Conservation (phyloP, 2,329 filamentous ascomycete genomes). For the Diaporthe eres region DNA sequence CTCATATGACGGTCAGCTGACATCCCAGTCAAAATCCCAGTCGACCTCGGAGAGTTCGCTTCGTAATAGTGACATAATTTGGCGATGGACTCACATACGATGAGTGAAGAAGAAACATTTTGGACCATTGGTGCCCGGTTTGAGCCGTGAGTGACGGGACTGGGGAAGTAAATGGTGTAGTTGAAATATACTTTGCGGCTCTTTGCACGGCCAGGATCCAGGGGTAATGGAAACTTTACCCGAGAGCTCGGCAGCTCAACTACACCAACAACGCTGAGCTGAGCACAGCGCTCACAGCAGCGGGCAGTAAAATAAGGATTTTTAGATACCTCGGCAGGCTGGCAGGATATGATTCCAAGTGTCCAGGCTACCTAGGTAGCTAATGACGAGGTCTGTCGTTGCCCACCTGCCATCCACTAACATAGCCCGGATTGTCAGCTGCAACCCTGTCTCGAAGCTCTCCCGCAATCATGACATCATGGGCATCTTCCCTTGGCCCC, state of each 20-base stretch:
- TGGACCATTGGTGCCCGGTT: background rate
- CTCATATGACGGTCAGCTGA: background rate
- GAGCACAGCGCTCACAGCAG: background rate
- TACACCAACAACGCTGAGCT: background rate
- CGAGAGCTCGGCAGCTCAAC: constrained; percentile 14
- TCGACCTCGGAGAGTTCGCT: background rate
- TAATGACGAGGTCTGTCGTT: constrained; percentile 8
- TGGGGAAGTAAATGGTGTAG: background rate
- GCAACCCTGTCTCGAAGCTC: constrained; percentile 29
- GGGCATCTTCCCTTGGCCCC: constrained; percentile 10
- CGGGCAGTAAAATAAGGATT: background rate
- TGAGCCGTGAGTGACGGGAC: background rate
- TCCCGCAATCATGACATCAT: constrained; percentile 41
- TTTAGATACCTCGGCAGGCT: background rate
- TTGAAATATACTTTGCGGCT: constrained; percentile 37
- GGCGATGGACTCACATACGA: background rate
- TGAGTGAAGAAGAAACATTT: background rate
- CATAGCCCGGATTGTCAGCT: constrained; percentile 35
- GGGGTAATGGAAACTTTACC: constrained; percentile 1
- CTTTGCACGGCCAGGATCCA: background rate
- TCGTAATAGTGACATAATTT: background rate
- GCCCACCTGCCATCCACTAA: constrained; percentile 28
- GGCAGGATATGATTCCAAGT: background rate
- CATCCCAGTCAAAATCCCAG: background rate
- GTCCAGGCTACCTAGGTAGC: background rate